phyloP scores from a whole-genome alignment of 1,284 basidiomycete genomes.

The Sutorius eximius region DNA sequence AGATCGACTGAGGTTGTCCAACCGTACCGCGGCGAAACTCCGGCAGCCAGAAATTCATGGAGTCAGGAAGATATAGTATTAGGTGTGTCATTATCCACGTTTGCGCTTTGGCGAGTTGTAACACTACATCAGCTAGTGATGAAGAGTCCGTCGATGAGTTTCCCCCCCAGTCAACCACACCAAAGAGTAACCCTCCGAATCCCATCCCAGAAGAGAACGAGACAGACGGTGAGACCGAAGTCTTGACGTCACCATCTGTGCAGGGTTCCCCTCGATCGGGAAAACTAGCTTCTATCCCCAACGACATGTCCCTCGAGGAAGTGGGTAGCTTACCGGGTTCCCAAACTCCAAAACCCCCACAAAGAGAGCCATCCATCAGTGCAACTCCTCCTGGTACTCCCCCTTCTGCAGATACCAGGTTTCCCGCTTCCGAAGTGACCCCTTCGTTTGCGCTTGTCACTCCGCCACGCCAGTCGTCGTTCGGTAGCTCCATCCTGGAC shows the following conservation, averaged over 20 bases:
- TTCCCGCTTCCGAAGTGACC: conserved; percentile 10
- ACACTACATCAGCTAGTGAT: conserved; percentile 38
- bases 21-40: conserved; percentile 28
- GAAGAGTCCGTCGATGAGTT: conserved; percentile 33
- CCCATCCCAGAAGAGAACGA: conserved; percentile 18
- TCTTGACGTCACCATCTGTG: conserved; percentile 21
- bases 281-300: neutral
- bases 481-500: conserved; percentile 44
- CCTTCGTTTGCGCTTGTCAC: conserved; percentile 41
- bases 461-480: conserved; percentile 49
- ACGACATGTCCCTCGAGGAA: conserved; percentile 19
- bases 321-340: conserved; percentile 11
- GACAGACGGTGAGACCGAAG: conserved; percentile 33
- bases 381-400: conserved; percentile 32
- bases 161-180: conserved; percentile 27
- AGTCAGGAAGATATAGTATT: conserved; percentile 33
- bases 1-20: conserved; percentile 34
- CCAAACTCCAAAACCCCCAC: conserved; percentile 1
- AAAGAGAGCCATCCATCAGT: conserved; percentile 4
- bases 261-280: conserved; percentile 22
- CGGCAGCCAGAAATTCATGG: conserved; percentile 20
- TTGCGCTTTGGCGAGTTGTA: neutral
- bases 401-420: conserved; percentile 5
- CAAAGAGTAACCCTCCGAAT: conserved; percentile 22
- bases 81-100: conserved; percentile 31